phyloP scores from a whole-genome alignment of 2,329 filamentous ascomycete genomes.

The Aureobasidium sp. region DNA sequence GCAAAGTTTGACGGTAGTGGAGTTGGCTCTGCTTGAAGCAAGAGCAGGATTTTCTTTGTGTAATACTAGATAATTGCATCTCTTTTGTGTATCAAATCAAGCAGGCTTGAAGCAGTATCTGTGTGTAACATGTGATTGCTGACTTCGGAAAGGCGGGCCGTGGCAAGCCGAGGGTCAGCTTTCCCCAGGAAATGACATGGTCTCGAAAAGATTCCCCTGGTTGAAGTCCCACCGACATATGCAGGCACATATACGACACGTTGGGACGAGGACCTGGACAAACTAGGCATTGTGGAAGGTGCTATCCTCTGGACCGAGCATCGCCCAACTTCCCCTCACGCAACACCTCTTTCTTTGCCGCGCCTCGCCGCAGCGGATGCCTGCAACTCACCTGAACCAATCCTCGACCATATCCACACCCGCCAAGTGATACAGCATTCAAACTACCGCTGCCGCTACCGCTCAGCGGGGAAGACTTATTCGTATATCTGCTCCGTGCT shows the following conservation, averaged over 20 bases:
- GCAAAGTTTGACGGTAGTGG: background rate
- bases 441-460: background rate
- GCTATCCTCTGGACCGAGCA: background rate
- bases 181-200: background rate
- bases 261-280: background rate
- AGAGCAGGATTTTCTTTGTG: background rate
- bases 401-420: background rate
- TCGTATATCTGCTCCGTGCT: background rate
- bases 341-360: background rate
- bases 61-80: background rate
- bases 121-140: background rate
- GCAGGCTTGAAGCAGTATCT: background rate
- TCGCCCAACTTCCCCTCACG: background rate
- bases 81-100: constrained; percentile 2
- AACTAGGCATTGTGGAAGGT: background rate
- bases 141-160: background rate
- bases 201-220: background rate
- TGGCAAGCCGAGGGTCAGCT: background rate
- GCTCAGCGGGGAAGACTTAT: background rate
- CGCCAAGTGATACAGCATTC: background rate
- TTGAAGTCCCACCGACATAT: constrained; percentile 13
- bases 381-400: background rate
- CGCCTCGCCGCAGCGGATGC: background rate
- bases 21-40: background rate
- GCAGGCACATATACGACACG: background rate